Evolutionary conservation across 306 rosid genomes (phyloP).

Genomic region (Citrullus mucosospermus): DNA sequence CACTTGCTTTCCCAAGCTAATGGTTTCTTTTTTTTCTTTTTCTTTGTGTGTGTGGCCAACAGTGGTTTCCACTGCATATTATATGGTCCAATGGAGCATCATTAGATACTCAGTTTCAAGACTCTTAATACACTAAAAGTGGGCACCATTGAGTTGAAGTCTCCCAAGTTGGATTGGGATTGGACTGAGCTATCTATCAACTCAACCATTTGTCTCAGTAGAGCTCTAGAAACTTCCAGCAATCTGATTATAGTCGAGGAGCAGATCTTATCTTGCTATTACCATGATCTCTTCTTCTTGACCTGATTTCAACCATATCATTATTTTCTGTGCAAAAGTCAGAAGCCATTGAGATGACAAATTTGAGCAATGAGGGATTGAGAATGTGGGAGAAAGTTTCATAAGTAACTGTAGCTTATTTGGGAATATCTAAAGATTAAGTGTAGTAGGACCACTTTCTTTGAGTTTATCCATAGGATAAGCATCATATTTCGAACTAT

Average conservation of each 20-base stretch:
- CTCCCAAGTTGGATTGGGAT: background rate
- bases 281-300: background rate
- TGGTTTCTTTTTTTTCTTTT: background rate
- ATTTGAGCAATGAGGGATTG: background rate
- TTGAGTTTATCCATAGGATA: background rate
- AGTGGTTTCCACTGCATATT: background rate
- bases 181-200: conserved; percentile 5
- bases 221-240: conserved; percentile 2
- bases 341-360: background rate
- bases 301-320: background rate
- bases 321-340: background rate
- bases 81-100: conserved; percentile 1
- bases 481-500: background rate
- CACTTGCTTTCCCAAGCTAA: background rate
- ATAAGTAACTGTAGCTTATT: background rate
- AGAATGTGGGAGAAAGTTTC: background rate
- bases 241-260: background rate
- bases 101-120: background rate
- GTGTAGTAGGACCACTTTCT: background rate
- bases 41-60: background rate
- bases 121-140: background rate
- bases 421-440: background rate
- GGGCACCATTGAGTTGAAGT: background rate
- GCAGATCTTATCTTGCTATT: background rate
- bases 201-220: background rate